phyloP scores from a whole-genome alignment of 169 alveolate species.

The Plasmodium sp. region DNA sequence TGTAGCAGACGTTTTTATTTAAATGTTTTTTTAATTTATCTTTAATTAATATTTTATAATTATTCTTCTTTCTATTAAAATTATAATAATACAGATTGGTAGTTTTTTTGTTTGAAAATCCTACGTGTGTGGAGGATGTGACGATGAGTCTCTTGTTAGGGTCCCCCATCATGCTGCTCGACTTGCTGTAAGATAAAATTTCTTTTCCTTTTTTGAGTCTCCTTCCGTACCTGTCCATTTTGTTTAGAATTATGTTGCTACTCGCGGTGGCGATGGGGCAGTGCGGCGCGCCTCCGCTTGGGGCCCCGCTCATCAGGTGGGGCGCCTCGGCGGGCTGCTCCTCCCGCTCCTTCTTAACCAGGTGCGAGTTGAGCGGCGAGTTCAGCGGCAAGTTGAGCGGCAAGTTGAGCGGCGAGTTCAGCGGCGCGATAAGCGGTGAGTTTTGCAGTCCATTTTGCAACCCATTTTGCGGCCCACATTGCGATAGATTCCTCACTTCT shows the following conservation, averaged over 20 bases:
- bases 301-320: background rate
- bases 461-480: no score
- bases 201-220: conserved; percentile 11
- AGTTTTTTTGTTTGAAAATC: background rate
- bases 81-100: conserved; percentile 20
- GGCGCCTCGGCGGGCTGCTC: background rate
- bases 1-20: conserved; percentile 43
- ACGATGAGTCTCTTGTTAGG: background rate
- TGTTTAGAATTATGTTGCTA: background rate
- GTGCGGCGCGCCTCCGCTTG: background rate
- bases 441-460: no score
- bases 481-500: background rate
- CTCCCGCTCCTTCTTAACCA: background rate
- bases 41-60: conserved; percentile 48
- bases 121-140: background rate
- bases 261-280: background rate
- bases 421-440: background rate
- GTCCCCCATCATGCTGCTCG: background rate
- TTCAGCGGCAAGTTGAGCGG: no score
- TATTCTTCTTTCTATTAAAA: conserved; percentile 36
- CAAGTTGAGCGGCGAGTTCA: no score
- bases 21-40: conserved; percentile 60
- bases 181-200: background rate
- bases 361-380: no score
- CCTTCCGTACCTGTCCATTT: background rate